phyloP scores from a whole-genome alignment of 805 yeast species.

The Yarrowia bubula region DNA sequence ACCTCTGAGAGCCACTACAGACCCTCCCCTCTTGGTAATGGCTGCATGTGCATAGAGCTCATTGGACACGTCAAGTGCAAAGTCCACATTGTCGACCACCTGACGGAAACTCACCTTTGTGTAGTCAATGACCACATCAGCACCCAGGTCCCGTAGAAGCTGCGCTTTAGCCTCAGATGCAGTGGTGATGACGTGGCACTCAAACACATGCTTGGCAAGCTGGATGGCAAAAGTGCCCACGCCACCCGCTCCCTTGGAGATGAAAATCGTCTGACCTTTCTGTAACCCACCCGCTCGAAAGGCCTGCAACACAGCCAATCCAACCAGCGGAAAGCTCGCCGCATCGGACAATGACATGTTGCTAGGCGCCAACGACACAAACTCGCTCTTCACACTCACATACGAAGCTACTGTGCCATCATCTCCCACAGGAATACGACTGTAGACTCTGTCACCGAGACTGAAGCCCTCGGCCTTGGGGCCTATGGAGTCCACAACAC shows the following conservation, averaged over 20 bases:
- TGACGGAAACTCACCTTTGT: conserved; percentile 32
- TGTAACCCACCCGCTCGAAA: conserved; percentile 56
- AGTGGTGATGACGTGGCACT: conserved; percentile 52
- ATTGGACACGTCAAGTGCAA: conserved; percentile 4
- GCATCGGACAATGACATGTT: conserved; percentile 53
- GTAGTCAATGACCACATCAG: conserved; percentile 59
- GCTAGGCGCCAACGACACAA: neutral
- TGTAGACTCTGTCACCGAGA: conserved; percentile 66
- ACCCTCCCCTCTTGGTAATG: neutral
- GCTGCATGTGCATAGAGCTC: neutral
- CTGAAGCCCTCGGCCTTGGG: conserved; percentile 40
- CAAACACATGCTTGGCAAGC: conserved; percentile 47
- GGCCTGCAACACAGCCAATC: conserved; percentile 36
- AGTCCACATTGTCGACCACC: conserved; percentile 1
- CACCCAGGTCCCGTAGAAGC: conserved; percentile 53
- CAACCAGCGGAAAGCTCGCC: conserved; percentile 57
- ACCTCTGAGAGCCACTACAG: neutral
- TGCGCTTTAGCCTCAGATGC: conserved; percentile 50
- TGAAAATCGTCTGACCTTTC: conserved; percentile 11
- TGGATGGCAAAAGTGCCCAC: conserved; percentile 61
- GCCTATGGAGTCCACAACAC: conserved; percentile 58
- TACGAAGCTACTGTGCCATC: conserved; percentile 53
- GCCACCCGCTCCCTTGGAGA: conserved; percentile 54
- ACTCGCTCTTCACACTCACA: neutral
- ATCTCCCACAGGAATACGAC: conserved; percentile 54